Evolutionary conservation across 2,329 filamentous ascomycete species (phyloP).

Genomic region (Geosmithia flava): DNA sequence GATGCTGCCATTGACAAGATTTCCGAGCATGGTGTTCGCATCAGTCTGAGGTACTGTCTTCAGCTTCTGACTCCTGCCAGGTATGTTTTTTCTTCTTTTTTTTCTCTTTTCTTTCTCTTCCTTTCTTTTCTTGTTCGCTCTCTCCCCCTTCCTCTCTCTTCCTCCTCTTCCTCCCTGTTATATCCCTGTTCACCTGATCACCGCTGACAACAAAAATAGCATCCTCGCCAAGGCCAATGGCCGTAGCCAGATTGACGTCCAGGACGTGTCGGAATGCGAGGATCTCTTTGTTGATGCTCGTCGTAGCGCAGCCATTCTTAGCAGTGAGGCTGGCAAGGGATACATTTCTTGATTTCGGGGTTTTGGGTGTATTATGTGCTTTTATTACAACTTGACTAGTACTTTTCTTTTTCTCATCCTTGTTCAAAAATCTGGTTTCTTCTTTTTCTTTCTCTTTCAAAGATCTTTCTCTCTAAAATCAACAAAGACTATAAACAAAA

Average conservation of each 20-base stretch:
- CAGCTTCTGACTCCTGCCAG: conserved; percentile 81
- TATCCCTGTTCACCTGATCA: not conserved
- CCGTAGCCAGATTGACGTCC: conserved; percentile 61
- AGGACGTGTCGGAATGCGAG: conserved; percentile 71
- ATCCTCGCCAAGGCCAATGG: conserved; percentile 83
- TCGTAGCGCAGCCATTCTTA: conserved; percentile 61
- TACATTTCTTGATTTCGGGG: conserved; percentile 44
- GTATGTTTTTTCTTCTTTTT: conserved; percentile 23
- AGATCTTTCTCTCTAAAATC: too few species aligned
- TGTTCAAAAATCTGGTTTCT: not conserved
- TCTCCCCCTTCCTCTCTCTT: conserved; percentile 19
- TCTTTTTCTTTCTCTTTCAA: not conserved
- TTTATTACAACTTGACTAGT: not conserved
- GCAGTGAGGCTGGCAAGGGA: conserved; percentile 46
- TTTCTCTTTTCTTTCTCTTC: not conserved
- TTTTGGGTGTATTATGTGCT: not conserved
- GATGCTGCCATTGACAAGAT: conserved; percentile 81
- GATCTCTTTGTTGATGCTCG: conserved; percentile 75
- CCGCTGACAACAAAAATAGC: conserved; percentile 27
- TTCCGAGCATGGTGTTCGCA: conserved; percentile 72
- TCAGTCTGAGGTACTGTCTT: conserved; percentile 85
- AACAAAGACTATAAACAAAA: too few species aligned
- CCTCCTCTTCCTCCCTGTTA: not conserved
- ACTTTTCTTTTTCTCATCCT: not conserved
- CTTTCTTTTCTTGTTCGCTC: too few species aligned